phyloP scores from a whole-genome alignment of 257 asterid species.

The Knoxia roxburghii region DNA sequence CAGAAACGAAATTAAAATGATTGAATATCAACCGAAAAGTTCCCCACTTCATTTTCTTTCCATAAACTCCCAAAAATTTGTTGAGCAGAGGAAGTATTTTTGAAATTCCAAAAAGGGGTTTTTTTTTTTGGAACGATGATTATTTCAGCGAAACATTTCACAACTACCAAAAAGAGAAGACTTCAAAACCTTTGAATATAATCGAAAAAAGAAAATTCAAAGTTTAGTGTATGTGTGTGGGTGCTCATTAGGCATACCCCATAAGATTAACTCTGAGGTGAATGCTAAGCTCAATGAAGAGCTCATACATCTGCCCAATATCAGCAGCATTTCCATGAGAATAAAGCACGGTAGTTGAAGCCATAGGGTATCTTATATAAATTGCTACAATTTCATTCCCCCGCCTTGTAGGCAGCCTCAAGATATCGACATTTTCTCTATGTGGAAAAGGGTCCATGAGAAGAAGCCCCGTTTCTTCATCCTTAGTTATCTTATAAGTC shows the following conservation, averaged over 20 bases:
- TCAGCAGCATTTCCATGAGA: constrained; percentile 97
- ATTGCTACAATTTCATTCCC: constrained; percentile 80
- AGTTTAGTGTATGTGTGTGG: not conserved
- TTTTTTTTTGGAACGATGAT: no score
- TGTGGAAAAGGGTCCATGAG: constrained; percentile 76
- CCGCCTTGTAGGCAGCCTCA: constrained; percentile 69
- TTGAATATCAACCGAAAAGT: not conserved
- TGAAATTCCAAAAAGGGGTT: not conserved
- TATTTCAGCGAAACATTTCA: no score
- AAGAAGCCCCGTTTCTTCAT: constrained; percentile 53
- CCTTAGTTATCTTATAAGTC: constrained; percentile 53
- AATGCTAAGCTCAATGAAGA: constrained; percentile 80
- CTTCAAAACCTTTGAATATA: not conserved
- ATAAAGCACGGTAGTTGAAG: constrained; percentile 71
- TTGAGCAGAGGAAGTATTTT: not conserved
- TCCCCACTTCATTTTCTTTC: not conserved
- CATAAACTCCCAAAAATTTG: not conserved
- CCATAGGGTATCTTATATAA: constrained; percentile 86
- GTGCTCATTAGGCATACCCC: constrained; percentile 46
- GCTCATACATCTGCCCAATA: constrained; percentile 96
- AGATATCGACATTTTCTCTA: constrained; percentile 85
- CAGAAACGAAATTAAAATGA: not conserved
- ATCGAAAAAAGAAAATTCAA: not conserved
- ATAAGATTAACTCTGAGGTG: constrained; percentile 80
- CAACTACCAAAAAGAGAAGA: not conserved